A percentile compares a stretch with the other conserved stretches of the same genome.
phyloP scores from a whole-genome alignment of 164 flowering plant species.

The Berberis thunbergii region DNA sequence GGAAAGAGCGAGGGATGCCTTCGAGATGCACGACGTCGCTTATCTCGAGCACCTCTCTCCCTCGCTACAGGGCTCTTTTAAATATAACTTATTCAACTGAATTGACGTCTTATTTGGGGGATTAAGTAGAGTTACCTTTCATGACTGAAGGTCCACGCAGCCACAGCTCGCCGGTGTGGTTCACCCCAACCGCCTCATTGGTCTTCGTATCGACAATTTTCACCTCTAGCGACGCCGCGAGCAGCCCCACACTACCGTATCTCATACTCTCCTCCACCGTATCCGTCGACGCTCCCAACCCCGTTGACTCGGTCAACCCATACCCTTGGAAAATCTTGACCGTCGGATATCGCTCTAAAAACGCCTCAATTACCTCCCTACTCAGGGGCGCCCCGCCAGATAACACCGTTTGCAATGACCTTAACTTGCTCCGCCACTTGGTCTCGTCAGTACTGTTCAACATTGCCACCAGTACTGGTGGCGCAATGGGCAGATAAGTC shows the following conservation, averaged over 20 bases:
- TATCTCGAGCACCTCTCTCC: no score
- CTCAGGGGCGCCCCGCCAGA: slow-evolving; percentile 88
- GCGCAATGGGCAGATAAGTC: slow-evolving; percentile 51
- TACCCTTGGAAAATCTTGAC: slow-evolving; percentile 69
- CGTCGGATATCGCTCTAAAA: slow-evolving; percentile 45
- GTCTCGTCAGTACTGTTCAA: no score
- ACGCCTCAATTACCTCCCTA: slow-evolving; percentile 72
- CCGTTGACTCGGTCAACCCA: slow-evolving; percentile 76
- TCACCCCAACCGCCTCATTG: slow-evolving; percentile 39
- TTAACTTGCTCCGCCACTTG: background rate
- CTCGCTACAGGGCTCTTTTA: background rate
- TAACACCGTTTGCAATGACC: slow-evolving; percentile 10
- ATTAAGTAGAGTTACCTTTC: slow-evolving; percentile 48
- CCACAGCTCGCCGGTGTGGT: slow-evolving; percentile 83
- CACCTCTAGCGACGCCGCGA: slow-evolving; percentile 66
- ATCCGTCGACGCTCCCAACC: slow-evolving; percentile 80
- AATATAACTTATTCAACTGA: no score
- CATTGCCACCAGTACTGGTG: slow-evolving; percentile 22
- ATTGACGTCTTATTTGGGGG: no score
- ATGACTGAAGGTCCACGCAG: slow-evolving; percentile 64
- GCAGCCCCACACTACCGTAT: slow-evolving; percentile 76
- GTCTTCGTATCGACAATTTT: slow-evolving; percentile 67
- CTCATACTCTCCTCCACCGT: slow-evolving; percentile 68
- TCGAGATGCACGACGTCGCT: no score
- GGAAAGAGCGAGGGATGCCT: no score